Percentiles rank a stretch among this genome's conserved stretches.
Evolutionary conservation across 495 filamentous ascomycete genomes (phyloP).

Genomic region (Chlorociboria aeruginascens): DNA sequence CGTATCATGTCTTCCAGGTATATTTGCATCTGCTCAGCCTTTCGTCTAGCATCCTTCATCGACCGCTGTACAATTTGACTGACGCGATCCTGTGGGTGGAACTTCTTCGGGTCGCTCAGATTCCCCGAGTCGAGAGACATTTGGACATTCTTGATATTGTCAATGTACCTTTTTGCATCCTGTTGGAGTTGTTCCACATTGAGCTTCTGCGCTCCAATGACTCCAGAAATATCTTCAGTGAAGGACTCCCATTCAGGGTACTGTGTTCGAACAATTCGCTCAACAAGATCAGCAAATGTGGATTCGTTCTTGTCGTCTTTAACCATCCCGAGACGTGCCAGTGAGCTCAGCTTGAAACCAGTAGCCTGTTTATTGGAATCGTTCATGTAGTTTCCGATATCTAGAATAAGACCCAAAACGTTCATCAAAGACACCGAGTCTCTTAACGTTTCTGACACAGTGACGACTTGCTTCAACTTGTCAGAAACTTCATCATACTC

Average conservation of each 20-base stretch:
- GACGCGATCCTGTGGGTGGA: constrained; percentile 94
- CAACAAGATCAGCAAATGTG: constrained; percentile 92
- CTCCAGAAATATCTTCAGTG: constrained; percentile 70
- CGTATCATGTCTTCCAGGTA: constrained; percentile 88
- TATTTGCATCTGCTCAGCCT: constrained; percentile 90
- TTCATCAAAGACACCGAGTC: constrained; percentile 91
- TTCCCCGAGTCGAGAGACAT: constrained; percentile 85
- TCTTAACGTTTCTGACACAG: constrained; percentile 76
- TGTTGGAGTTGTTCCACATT: constrained; percentile 83
- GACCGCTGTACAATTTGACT: constrained; percentile 79
- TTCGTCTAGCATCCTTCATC: constrained; percentile 93
- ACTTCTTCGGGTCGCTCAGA: constrained; percentile 90
- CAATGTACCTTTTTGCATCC: constrained; percentile 90
- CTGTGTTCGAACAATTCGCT: constrained; percentile 90
- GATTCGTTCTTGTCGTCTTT: constrained; percentile 98
- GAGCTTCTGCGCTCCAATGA: constrained; percentile 76
- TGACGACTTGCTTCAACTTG: constrained; percentile 71
- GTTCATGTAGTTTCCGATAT: constrained; percentile 99
- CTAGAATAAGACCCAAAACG: constrained; percentile 87
- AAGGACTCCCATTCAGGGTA: constrained; percentile 95
- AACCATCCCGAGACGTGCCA: constrained; percentile 91
- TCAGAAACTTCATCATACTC: constrained; percentile 86
- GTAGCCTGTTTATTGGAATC: constrained; percentile 96
- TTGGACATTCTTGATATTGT: constrained; percentile 90
- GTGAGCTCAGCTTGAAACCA: constrained; percentile 93